A percentile compares a stretch with the other conserved stretches of the same genome.
Conservation (phyloP, 2,329 filamentous ascomycete species). For the Mollisiaceae sp. region DNA sequence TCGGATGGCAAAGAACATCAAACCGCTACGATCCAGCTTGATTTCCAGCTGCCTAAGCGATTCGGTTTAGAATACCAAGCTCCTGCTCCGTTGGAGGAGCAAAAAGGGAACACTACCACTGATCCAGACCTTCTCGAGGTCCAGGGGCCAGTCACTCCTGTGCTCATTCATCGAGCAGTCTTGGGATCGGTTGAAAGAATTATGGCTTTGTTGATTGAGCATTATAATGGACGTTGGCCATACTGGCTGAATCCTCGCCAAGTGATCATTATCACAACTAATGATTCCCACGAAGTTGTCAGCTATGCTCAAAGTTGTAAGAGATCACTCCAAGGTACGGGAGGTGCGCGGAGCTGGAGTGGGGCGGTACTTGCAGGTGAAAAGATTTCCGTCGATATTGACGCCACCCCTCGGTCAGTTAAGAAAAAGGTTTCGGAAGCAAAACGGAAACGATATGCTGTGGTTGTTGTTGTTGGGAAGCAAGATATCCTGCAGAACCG, state of each 20-base stretch:
- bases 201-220: conserved; percentile 84
- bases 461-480: conserved; percentile 75
- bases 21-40: conserved; percentile 86
- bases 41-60: conserved; percentile 85
- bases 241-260: conserved; percentile 89
- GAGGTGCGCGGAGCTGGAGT: conserved; percentile 19
- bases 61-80: conserved; percentile 79
- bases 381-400: conserved; percentile 69
- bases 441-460: conserved; percentile 72
- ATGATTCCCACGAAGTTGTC: conserved; percentile 52
- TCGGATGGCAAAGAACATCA: conserved; percentile 86
- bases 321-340: conserved; percentile 19
- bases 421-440: conserved; percentile 75
- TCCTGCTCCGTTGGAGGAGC: conserved; percentile 67
- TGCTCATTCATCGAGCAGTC: conserved; percentile 85
- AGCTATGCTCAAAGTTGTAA: conserved; percentile 35
- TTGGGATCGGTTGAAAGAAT: conserved; percentile 84
- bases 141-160: conserved; percentile 69
- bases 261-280: conserved; percentile 75
- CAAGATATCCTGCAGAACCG: conserved; percentile 63
- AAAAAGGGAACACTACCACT: conserved; percentile 54
- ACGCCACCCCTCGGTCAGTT: conserved; percentile 65
- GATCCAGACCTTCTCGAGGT: conserved; percentile 54
- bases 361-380: conserved; percentile 35
- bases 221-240: conserved; percentile 79